Percentiles rank a stretch among this genome's conserved stretches.
phyloP scores from a whole-genome alignment of 352 stramenopile genomes.

The Globisporangium barbulae region DNA sequence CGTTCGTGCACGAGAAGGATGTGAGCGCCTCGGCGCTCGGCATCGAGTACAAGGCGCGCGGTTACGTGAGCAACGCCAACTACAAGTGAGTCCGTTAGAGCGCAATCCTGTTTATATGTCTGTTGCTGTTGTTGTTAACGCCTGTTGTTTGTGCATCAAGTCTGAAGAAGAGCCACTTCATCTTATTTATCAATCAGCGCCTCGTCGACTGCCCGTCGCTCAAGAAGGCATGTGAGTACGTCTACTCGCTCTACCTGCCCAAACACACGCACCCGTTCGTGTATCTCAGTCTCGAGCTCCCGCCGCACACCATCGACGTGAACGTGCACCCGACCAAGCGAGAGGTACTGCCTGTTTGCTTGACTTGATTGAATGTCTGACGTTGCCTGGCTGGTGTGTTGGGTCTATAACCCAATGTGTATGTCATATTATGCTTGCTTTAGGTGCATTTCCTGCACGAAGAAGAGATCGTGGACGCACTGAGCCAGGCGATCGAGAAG shows the following conservation, averaged over 20 bases:
- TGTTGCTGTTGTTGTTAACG: slow-evolving; percentile 10
- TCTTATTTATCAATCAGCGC: slow-evolving; percentile 98
- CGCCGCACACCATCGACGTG: slow-evolving; percentile 94
- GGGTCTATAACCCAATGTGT: no score
- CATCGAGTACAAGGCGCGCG: slow-evolving; percentile 39
- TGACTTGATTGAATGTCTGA: background rate
- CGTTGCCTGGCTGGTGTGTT: background rate
- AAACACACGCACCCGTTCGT: slow-evolving; percentile 96
- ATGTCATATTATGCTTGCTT: background rate
- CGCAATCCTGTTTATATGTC: background rate
- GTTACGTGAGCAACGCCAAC: slow-evolving; percentile 87
- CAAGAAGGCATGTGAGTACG: slow-evolving; percentile 91
- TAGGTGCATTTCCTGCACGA: slow-evolving; percentile 95
- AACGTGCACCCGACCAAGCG: slow-evolving; percentile 99
- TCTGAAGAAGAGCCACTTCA: slow-evolving; percentile 78
- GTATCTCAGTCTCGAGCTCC: slow-evolving; percentile 96
- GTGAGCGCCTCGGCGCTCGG: slow-evolving; percentile 17
- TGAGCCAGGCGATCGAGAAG: slow-evolving; percentile 74
- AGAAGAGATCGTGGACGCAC: slow-evolving; percentile 89
- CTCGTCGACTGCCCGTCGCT: slow-evolving; percentile 93
- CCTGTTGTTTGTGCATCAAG: slow-evolving; percentile 22
- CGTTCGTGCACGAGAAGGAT: slow-evolving; percentile 40
- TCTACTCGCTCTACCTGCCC: slow-evolving; percentile 93
- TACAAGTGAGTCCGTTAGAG: slow-evolving; percentile 57
- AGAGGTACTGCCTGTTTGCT: slow-evolving; percentile 43